A percentile compares a stretch with the other conserved stretches of the same genome.
Evolutionary conservation across 73 alveolate genomes (phyloP).

Genomic region (Stentor coeruleus): DNA sequence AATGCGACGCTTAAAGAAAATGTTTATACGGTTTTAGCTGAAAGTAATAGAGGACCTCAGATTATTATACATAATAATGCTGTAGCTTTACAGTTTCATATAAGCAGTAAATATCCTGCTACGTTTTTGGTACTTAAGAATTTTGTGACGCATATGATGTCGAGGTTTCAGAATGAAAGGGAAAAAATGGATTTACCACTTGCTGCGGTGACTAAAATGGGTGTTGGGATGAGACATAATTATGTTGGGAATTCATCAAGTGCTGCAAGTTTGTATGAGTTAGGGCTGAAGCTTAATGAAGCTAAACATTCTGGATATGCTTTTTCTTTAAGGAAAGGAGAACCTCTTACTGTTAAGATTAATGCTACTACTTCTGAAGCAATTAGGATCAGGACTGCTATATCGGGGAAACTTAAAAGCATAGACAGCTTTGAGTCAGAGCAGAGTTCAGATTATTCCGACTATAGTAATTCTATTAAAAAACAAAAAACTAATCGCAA

Average conservation of each 20-base stretch:
- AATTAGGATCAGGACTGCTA: neutral
- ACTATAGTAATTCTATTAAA: neutral
- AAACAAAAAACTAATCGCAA: neutral
- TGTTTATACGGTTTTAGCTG: slow-evolving; percentile 68
- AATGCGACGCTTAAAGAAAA: slow-evolving; percentile 53
- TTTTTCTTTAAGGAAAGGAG: slow-evolving; percentile 16
- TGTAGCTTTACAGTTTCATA: slow-evolving; percentile 74
- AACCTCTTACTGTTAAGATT: slow-evolving; percentile 16
- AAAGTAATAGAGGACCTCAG: slow-evolving; percentile 74
- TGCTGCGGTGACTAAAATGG: neutral
- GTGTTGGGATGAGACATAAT: slow-evolving; percentile 20
- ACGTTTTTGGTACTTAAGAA: slow-evolving; percentile 59
- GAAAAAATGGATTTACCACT: slow-evolving; percentile 20
- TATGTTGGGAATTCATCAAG: slow-evolving; percentile 9
- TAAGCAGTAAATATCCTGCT: slow-evolving; percentile 57
- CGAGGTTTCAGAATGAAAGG: slow-evolving; percentile 6
- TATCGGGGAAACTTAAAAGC: neutral
- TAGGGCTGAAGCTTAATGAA: neutral
- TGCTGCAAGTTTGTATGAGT: neutral
- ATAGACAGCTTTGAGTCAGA: slow-evolving; percentile 7
- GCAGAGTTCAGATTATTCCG: neutral
- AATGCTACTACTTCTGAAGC: slow-evolving; percentile 27
- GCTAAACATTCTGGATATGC: slow-evolving; percentile 30
- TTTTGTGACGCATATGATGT: slow-evolving; percentile 53
- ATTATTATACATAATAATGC: slow-evolving; percentile 76